Conservation (phyloP, 371 early-diverging fungal genomes). For the Apophysomyces elegans region DNA sequence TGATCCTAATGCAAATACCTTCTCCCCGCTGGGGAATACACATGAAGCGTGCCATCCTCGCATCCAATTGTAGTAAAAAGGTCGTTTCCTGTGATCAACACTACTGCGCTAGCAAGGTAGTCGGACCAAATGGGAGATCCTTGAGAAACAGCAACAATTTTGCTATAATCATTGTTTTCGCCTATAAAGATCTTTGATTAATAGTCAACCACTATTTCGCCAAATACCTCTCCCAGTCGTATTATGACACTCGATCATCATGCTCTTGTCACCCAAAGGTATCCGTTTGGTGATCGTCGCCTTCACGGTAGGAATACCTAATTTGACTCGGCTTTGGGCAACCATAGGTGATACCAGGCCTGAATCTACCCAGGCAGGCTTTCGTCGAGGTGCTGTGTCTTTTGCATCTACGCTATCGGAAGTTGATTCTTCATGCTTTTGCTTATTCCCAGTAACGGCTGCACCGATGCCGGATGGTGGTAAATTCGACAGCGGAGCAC, state of each 20-base stretch:
- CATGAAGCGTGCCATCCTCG: constrained; percentile 71
- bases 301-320: constrained; percentile 59
- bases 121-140: constrained; percentile 65
- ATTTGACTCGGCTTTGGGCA: constrained; percentile 52
- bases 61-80: constrained; percentile 66
- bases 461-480: constrained; percentile 30
- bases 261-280: constrained; percentile 17
- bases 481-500: constrained; percentile 15
- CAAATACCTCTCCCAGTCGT: constrained; percentile 27
- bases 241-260: constrained; percentile 63
- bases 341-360: constrained; percentile 51
- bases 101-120: constrained; percentile 59
- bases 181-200: background rate
- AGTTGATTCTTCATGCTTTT: constrained; percentile 32
- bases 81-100: constrained; percentile 64
- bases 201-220: too few species aligned
- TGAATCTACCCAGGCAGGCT: constrained; percentile 43
- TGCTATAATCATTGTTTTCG: constrained; percentile 35
- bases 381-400: constrained; percentile 14
- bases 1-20: constrained; percentile 44
- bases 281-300: constrained; percentile 41
- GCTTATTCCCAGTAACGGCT: constrained; percentile 53
- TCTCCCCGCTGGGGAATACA: constrained; percentile 73
- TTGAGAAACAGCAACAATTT: constrained; percentile 48
- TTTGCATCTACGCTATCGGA: constrained; percentile 21